Conservation (phyloP, 2,329 filamentous ascomycete genomes). For the Lecanicillium sp. region DNA sequence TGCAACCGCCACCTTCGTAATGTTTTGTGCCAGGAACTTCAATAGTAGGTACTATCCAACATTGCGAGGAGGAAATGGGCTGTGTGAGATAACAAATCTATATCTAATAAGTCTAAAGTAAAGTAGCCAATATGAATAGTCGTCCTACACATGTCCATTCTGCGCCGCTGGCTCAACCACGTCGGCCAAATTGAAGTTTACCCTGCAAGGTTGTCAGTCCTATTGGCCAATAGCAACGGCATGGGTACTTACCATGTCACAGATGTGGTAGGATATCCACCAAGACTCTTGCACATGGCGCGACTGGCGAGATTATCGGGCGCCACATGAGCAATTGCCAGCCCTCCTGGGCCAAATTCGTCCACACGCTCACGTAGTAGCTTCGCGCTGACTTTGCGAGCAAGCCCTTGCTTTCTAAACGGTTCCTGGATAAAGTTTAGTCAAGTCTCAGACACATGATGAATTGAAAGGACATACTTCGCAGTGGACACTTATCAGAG, state of each 20-base stretch:
- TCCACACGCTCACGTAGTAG: constrained; percentile 44
- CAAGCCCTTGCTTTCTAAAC: constrained; percentile 55
- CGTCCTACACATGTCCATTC: too few relatives aligned
- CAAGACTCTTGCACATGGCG: constrained; percentile 53
- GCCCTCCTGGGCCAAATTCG: constrained; percentile 39
- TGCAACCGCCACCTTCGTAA: constrained; percentile 20
- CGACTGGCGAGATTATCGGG: constrained; percentile 53
- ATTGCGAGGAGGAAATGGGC: too few relatives aligned
- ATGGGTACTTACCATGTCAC: constrained; percentile 4
- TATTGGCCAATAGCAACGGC: background rate
- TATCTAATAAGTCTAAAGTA: too few relatives aligned
- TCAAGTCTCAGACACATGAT: background rate
- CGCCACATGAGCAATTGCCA: constrained; percentile 57
- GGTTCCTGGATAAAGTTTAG: constrained; percentile 25
- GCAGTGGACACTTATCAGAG: constrained; percentile 53
- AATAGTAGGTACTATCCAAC: too few relatives aligned
- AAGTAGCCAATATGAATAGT: too few relatives aligned
- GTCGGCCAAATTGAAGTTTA: background rate
- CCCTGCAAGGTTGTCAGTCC: background rate
- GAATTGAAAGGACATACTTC: constrained; percentile 30
- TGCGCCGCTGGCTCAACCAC: too few relatives aligned
- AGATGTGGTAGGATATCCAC: constrained; percentile 28
- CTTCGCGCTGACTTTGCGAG: constrained; percentile 52
- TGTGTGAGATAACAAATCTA: too few relatives aligned
- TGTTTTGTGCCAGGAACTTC: too few relatives aligned